A percentile compares a stretch with the other conserved stretches of the same genome.
Evolutionary conservation across 2,329 filamentous ascomycete genomes (phyloP).

Genomic region (Lasiodiplodia sp.): DNA sequence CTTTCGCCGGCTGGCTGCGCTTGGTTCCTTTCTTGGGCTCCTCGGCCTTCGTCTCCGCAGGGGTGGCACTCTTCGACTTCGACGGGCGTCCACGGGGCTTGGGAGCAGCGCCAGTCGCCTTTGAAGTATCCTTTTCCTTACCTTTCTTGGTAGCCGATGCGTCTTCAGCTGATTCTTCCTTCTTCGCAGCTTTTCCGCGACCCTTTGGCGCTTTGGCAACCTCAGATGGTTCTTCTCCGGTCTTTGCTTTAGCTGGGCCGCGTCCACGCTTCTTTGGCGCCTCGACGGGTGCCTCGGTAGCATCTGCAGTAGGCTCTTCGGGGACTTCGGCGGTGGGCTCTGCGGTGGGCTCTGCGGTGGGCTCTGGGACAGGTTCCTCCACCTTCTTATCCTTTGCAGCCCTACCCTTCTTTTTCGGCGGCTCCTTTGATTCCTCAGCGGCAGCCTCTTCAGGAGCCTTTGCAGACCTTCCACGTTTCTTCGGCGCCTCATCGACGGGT

Average conservation of each 20-base stretch:
- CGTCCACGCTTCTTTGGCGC: slow-evolving; percentile 31
- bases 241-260: slow-evolving; percentile 4
- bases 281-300: slow-evolving; percentile 5
- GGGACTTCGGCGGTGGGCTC: slow-evolving; percentile 38
- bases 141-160: neutral
- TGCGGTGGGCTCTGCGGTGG: slow-evolving; percentile 33
- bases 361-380: slow-evolving; percentile 16
- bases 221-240: slow-evolving; percentile 25
- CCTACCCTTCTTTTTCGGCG: slow-evolving; percentile 31
- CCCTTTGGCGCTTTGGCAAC: slow-evolving; percentile 33
- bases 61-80: neutral
- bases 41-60: neutral
- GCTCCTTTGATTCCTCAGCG: slow-evolving; percentile 8
- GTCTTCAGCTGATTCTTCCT: neutral
- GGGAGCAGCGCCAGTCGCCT: slow-evolving; percentile 1
- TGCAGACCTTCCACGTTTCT: slow-evolving; percentile 28
- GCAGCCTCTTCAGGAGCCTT: slow-evolving; percentile 10
- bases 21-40: slow-evolving; percentile 12
- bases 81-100: slow-evolving; percentile 14
- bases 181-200: slow-evolving; percentile 8
- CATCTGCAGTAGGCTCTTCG: neutral
- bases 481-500: neutral
- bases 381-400: slow-evolving; percentile 16
- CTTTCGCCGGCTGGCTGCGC: slow-evolving; percentile 14
- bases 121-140: neutral